These are phyloP conservation scores for Adansonia rubrostipa DNA, from an alignment of 441 rosid species.

Conservation along the genomic window DNA sequence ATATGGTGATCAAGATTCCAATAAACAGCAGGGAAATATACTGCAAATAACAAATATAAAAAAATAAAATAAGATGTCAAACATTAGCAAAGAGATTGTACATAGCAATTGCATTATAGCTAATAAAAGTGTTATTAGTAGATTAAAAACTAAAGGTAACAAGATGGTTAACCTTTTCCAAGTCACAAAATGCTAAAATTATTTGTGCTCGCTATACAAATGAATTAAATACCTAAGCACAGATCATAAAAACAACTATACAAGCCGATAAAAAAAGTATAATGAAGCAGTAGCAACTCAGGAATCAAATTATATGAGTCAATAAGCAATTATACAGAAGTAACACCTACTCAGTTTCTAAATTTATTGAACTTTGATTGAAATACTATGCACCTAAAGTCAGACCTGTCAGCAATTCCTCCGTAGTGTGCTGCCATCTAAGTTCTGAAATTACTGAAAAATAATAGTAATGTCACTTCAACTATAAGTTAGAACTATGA, in stretches of 20 bases:
- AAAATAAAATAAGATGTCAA: conserved; percentile 22
- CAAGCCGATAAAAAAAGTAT: neutral
- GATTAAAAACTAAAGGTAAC: conserved; percentile 19
- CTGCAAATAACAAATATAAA: conserved; percentile 48
- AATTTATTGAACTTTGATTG: neutral
- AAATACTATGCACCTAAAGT: neutral
- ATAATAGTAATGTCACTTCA: neutral
- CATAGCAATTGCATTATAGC: neutral
- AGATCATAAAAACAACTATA: conserved; percentile 7
- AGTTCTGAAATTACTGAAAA: neutral
- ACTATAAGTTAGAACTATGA: neutral
- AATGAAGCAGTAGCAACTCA: neutral
- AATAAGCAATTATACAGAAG: neutral
- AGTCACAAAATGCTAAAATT: conserved; percentile 12
- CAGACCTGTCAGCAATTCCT: neutral
- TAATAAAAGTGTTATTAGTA: neutral
- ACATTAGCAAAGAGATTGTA: conserved; percentile 1
- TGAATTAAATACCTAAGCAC: conserved; percentile 11
- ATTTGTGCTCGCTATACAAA: neutral
- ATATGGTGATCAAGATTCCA: conserved; percentile 90
- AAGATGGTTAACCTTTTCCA: conserved; percentile 1
- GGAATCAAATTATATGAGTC: neutral
- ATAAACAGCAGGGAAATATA: conserved; percentile 93
- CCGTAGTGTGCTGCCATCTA: neutral
- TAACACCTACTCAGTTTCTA: conserved; percentile 12